These are phyloP conservation scores for Talaromyces trachyspermus DNA, from an alignment of 495 filamentous ascomycete species.

Conservation along the genomic window DNA sequence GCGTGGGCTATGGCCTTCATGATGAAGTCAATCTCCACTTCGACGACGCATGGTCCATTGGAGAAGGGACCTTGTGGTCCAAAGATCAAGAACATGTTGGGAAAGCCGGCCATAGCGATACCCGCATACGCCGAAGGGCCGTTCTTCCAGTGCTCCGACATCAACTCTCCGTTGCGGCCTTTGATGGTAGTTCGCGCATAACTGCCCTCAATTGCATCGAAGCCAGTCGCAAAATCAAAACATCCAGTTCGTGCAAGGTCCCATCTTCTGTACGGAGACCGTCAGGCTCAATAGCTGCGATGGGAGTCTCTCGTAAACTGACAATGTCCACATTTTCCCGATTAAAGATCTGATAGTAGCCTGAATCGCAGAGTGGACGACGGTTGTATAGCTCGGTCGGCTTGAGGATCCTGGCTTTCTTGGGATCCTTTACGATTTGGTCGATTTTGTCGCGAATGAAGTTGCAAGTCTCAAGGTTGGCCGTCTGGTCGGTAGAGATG, in stretches of 20 bases:
- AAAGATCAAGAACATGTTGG: not conserved
- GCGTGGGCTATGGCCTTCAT: constrained; percentile 7
- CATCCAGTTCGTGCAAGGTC: not conserved
- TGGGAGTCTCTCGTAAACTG: constrained; percentile 10
- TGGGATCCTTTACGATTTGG: constrained; percentile 14
- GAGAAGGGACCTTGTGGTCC: not conserved
- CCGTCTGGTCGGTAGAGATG: constrained; percentile 9
- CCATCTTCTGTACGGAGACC: not conserved
- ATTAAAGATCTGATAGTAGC: constrained; percentile 27
- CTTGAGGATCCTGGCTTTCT: constrained; percentile 10
- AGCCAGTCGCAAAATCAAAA: not conserved
- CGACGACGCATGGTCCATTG: not conserved
- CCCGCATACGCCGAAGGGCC: not conserved
- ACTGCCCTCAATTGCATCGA: not conserved
- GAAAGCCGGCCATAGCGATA: not conserved
- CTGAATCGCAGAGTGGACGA: constrained; percentile 11
- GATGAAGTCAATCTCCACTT: not conserved
- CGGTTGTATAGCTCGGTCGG: constrained; percentile 13
- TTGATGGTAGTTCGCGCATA: not conserved
- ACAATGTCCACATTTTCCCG: constrained; percentile 13
- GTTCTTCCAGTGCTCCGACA: not conserved
- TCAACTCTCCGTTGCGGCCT: not conserved
- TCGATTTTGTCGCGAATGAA: constrained; percentile 20
- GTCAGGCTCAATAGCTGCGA: not conserved
- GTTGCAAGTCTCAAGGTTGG: constrained; percentile 15